phyloP scores from a whole-genome alignment of 1,284 basidiomycete genomes.

The Lignosus rhinocerotis region DNA sequence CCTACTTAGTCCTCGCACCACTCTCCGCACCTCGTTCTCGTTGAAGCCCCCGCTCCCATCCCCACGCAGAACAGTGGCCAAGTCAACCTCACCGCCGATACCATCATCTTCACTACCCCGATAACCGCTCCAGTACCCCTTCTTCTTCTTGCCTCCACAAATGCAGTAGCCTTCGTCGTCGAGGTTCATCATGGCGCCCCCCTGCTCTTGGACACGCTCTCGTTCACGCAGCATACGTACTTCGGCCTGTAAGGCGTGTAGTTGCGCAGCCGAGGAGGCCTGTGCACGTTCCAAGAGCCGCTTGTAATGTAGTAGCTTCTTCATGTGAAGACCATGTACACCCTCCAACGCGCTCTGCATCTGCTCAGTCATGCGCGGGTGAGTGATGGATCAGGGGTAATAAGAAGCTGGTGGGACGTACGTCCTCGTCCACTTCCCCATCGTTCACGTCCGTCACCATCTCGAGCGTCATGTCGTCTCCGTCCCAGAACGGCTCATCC shows the following conservation, averaged over 20 bases:
- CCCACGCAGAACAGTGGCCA: constrained; percentile 51
- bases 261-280: constrained; percentile 70
- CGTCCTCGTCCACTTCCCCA: constrained; percentile 70
- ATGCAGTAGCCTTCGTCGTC: constrained; percentile 50
- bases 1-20: constrained; percentile 57
- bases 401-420: constrained; percentile 27
- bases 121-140: constrained; percentile 67
- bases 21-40: constrained; percentile 67
- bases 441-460: constrained; percentile 71
- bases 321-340: constrained; percentile 59
- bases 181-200: constrained; percentile 15
- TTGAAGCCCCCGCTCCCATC: constrained; percentile 58
- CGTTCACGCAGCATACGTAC: constrained; percentile 53
- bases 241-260: constrained; percentile 79
- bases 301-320: constrained; percentile 70
- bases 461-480: constrained; percentile 53
- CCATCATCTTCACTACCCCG: constrained; percentile 41
- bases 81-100: constrained; percentile 43
- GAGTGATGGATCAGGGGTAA: constrained; percentile 2
- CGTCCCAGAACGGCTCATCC: constrained; percentile 37
- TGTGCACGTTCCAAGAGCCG: constrained; percentile 76
- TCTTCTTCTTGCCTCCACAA: constrained; percentile 58
- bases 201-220: constrained; percentile 33
- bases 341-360: constrained; percentile 57
- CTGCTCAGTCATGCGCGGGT: constrained; percentile 33